Conservation (phyloP, 768 basidiomycete species). For the Kwoniella bestiolae region DNA sequence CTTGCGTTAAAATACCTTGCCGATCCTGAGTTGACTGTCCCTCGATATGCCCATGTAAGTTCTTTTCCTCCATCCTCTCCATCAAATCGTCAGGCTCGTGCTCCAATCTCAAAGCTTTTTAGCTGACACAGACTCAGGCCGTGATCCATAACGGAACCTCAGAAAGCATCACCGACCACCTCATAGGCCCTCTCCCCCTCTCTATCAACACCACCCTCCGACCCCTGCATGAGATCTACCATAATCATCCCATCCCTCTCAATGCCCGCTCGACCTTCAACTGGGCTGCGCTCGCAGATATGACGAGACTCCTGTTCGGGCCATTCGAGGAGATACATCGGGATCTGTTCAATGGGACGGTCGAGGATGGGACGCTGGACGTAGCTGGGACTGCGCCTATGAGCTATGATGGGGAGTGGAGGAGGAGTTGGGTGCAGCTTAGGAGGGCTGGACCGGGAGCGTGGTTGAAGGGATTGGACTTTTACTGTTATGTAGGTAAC, state of each 20-base stretch:
- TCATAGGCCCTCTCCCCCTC: slow-evolving; percentile 67
- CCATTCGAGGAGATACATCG: too few relatives aligned
- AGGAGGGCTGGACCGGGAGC: slow-evolving; percentile 6
- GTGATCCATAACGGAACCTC: slow-evolving; percentile 63
- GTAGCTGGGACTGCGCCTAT: slow-evolving; percentile 63
- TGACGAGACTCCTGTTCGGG: too few relatives aligned
- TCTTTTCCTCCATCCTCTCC: too few relatives aligned
- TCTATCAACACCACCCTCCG: slow-evolving; percentile 59
- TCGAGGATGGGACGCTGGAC: too few relatives aligned
- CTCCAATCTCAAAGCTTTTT: background rate
- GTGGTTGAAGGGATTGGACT: too few relatives aligned
- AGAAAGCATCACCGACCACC: slow-evolving; percentile 62
- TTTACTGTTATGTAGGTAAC: slow-evolving; percentile 60
- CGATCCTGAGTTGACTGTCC: slow-evolving; percentile 55
- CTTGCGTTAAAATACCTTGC: slow-evolving; percentile 63
- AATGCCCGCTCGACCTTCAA: too few relatives aligned
- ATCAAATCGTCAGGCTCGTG: background rate
- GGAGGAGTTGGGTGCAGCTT: slow-evolving; percentile 49
- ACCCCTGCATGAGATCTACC: slow-evolving; percentile 39
- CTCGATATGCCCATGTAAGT: slow-evolving; percentile 60
- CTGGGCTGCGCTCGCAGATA: too few relatives aligned
- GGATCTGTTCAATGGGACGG: too few relatives aligned
- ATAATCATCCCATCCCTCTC: slow-evolving; percentile 60
- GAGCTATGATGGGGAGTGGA: slow-evolving; percentile 68
- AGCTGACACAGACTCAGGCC: too few relatives aligned